Evolutionary conservation across 2,329 filamentous ascomycete species (phyloP).

Genomic region (Xylaria sp.): DNA sequence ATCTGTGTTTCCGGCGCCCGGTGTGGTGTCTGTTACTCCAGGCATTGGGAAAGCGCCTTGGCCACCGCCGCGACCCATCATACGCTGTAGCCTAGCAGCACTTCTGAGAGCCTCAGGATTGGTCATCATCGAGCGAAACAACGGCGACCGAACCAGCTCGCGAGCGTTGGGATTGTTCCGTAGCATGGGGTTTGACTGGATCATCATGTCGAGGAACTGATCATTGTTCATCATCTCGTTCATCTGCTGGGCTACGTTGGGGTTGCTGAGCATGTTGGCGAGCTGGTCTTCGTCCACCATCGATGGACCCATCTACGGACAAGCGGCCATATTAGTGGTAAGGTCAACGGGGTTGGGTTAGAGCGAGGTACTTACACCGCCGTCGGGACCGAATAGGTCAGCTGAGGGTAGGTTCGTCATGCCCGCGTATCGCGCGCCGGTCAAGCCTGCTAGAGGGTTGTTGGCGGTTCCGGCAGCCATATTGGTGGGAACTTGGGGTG

Average conservation of each 20-base stretch:
- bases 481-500: slow-evolving; percentile 71
- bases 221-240: slow-evolving; percentile 96
- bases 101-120: slow-evolving; percentile 84
- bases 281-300: slow-evolving; percentile 78
- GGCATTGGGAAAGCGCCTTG: slow-evolving; percentile 80
- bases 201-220: slow-evolving; percentile 92
- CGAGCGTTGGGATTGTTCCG: slow-evolving; percentile 67
- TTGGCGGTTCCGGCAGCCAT: slow-evolving; percentile 84
- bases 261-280: slow-evolving; percentile 84
- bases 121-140: slow-evolving; percentile 91
- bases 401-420: slow-evolving; percentile 86
- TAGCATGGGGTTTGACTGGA: slow-evolving; percentile 76
- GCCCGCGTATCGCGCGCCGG: slow-evolving; percentile 91
- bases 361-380: slow-evolving; percentile 71
- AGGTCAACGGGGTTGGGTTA: not conserved
- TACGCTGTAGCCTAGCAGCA: slow-evolving; percentile 81
- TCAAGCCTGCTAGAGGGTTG: slow-evolving; percentile 88
- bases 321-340: not conserved
- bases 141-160: slow-evolving; percentile 84
- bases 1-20: slow-evolving; percentile 48
- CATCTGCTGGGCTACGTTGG: slow-evolving; percentile 83
- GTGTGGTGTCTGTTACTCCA: slow-evolving; percentile 87
- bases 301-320: slow-evolving; percentile 81
- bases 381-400: slow-evolving; percentile 91
- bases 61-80: slow-evolving; percentile 61